Evolutionary conservation across 2,329 filamentous ascomycete genomes (phyloP).

Genomic region (Beauveria bassiana): DNA sequence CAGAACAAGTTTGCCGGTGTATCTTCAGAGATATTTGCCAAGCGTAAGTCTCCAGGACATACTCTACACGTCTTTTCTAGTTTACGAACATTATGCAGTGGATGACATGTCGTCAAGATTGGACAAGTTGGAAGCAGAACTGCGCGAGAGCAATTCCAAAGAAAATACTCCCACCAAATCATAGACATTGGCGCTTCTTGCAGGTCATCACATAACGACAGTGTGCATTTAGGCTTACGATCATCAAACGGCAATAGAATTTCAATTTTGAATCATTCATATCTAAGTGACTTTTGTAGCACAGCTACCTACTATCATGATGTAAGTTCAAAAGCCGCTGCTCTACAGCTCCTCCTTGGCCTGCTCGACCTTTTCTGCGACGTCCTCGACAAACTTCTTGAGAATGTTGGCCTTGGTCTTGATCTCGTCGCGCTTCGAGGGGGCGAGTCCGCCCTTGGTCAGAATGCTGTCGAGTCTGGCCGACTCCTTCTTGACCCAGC

Average conservation of each 20-base stretch:
- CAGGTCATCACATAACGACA: background rate
- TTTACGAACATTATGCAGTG: conserved; percentile 46
- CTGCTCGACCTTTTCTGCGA: conserved; percentile 38
- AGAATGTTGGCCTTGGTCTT: conserved; percentile 83
- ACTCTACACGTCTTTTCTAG: background rate
- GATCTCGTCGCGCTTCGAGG: conserved; percentile 83
- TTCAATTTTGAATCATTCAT: background rate
- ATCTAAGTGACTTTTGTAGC: background rate
- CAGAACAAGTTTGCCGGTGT: conserved; percentile 79
- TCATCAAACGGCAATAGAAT: background rate
- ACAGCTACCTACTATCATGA: conserved; percentile 8
- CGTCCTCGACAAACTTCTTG: conserved; percentile 61
- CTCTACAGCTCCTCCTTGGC: conserved; percentile 65
- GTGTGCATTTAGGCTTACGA: background rate
- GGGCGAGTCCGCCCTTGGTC: conserved; percentile 76
- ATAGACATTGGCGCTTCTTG: background rate
- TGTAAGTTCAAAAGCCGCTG: conserved; percentile 29
- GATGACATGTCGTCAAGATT: conserved; percentile 86
- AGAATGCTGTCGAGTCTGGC: conserved; percentile 71
- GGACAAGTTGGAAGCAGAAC: conserved; percentile 71
- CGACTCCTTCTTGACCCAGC: conserved; percentile 79
- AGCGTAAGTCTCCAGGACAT: conserved; percentile 52
- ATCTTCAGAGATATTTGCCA: conserved; percentile 79
- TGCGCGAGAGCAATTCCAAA: conserved; percentile 50
- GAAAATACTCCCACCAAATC: conserved; percentile 31